These are phyloP conservation scores for Vigna nakashimae DNA, from an alignment of 306 rosid genomes.

Conservation along the genomic window DNA sequence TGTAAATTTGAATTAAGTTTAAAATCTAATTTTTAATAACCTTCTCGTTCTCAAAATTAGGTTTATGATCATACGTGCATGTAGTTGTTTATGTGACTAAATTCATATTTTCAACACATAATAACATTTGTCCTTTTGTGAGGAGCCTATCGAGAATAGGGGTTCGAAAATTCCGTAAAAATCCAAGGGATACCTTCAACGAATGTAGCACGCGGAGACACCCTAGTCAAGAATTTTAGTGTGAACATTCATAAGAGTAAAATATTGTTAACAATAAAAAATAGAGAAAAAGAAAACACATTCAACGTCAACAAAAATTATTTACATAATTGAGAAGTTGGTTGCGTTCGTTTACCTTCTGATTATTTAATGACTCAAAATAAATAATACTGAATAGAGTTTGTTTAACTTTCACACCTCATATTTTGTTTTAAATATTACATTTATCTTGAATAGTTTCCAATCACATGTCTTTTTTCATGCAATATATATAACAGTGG, in stretches of 20 bases:
- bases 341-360: not conserved
- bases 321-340: not conserved
- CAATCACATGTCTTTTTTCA: not conserved
- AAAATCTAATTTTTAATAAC: no score
- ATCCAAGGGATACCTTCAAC: not conserved
- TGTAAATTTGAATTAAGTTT: no score
- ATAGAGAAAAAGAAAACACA: not conserved
- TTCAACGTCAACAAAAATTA: not conserved
- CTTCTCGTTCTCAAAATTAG: not conserved
- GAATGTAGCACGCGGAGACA: not conserved
- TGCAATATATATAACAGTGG: not conserved
- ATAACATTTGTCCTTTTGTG: not conserved
- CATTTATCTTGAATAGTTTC: not conserved
- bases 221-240: not conserved
- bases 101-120: not conserved
- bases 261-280: not conserved
- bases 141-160: no score
- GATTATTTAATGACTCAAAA: not conserved
- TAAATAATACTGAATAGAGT: not conserved
- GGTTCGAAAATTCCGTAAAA: no score
- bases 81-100: not conserved
- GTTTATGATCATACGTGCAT: not conserved
- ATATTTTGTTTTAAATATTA: not conserved
- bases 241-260: not conserved
- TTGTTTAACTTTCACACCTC: not conserved